A percentile compares a stretch with the other conserved stretches of the same genome.
Conservation (phyloP, 345 rosid genomes). For the Aquilaria yunnanensis region DNA sequence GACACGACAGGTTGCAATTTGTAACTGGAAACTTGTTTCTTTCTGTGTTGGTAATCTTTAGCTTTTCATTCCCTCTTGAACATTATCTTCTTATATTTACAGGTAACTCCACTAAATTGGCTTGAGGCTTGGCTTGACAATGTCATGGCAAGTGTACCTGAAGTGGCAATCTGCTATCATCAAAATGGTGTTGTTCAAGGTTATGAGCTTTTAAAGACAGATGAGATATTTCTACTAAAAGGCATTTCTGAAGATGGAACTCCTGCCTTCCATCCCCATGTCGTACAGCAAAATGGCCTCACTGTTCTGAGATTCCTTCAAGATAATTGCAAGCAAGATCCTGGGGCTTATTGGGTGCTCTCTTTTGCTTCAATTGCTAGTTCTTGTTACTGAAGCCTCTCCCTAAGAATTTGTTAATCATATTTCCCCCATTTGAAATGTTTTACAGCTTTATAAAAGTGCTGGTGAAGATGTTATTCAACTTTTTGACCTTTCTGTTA, state of each 20-base stretch:
- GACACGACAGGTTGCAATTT: constrained; percentile 54
- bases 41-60: constrained; percentile 3
- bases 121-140: constrained; percentile 99
- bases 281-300: constrained; percentile 93
- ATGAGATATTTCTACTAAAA: constrained; percentile 79
- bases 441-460: constrained; percentile 77
- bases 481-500: constrained; percentile 84
- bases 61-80: constrained; percentile 5
- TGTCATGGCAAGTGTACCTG: constrained; percentile 98
- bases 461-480: constrained; percentile 94
- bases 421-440: constrained; percentile 10
- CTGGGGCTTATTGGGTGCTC: constrained; percentile 91
- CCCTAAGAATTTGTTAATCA: constrained; percentile 1
- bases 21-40: constrained; percentile 5
- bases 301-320: constrained; percentile 90
- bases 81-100: constrained; percentile 9
- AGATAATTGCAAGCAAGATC: constrained; percentile 94
- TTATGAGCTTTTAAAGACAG: constrained; percentile 93
- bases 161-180: constrained; percentile 96
- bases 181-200: constrained; percentile 88
- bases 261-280: constrained; percentile 93
- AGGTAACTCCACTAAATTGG: constrained; percentile 94
- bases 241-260: constrained; percentile 91
- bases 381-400: neutral
- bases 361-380: constrained; percentile 1